Evolutionary conservation across 495 filamentous ascomycete species (phyloP).

Genomic region (Venustampulla echinocandica): DNA sequence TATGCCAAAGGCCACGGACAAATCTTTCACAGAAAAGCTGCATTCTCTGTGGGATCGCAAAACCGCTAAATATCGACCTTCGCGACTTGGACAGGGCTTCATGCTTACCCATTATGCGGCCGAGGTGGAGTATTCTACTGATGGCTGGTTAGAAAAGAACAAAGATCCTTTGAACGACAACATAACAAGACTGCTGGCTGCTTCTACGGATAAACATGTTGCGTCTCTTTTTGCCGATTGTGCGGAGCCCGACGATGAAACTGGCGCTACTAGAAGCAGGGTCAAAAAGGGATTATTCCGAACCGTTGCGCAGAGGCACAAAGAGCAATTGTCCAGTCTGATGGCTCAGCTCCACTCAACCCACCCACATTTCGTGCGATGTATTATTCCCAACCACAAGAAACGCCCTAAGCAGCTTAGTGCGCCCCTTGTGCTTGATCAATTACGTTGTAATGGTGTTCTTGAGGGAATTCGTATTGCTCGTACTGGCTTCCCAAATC

Average conservation of each 20-base stretch:
- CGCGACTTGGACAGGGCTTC: conserved; percentile 84
- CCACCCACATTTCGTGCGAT: conserved; percentile 96
- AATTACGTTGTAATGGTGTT: conserved; percentile 96
- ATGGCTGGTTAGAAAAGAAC: conserved; percentile 97
- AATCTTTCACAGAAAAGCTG: conserved; percentile 93
- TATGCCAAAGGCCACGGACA: conserved; percentile 98
- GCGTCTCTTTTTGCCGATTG: conserved; percentile 84
- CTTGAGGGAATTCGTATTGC: conserved; percentile 97
- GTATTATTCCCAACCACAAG: conserved; percentile 97
- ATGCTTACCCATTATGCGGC: conserved; percentile 98
- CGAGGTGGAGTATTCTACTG: conserved; percentile 93
- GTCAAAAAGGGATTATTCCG: conserved; percentile 98
- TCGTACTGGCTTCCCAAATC: conserved; percentile 95
- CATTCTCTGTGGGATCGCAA: conserved; percentile 95
- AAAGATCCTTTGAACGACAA: conserved; percentile 99
- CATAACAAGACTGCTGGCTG: conserved; percentile 76
- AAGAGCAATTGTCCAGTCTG: conserved; percentile 87
- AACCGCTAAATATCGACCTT: conserved; percentile 83
- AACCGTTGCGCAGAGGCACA: conserved; percentile 94
- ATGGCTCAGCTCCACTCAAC: conserved; percentile 96
- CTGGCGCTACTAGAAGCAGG: conserved; percentile 58
- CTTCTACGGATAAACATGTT: conserved; percentile 73
- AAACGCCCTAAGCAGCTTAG: conserved; percentile 92
- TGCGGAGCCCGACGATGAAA: conserved; percentile 58
- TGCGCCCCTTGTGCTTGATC: conserved; percentile 83